Percentiles rank a stretch among this genome's conserved stretches.
phyloP scores from a whole-genome alignment of 768 basidiomycete species.

The Tulasnella sp. region DNA sequence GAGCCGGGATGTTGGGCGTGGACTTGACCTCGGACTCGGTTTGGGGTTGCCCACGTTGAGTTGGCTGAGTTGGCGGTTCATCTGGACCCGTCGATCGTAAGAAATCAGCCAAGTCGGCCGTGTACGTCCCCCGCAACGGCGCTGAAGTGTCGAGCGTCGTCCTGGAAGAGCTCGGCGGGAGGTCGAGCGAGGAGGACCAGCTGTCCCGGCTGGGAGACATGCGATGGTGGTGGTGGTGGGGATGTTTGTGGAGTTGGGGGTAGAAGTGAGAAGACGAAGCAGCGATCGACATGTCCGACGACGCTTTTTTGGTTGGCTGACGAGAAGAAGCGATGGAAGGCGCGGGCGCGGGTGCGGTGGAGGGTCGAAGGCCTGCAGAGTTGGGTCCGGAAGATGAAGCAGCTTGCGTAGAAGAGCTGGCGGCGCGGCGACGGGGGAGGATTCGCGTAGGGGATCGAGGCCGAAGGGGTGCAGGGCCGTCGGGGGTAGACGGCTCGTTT shows the following conservation, averaged over 20 bases:
- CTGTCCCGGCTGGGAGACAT: neutral
- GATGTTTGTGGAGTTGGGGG: neutral
- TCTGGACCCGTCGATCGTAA: conserved; percentile 24
- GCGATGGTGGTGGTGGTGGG: neutral
- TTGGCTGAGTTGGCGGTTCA: neutral
- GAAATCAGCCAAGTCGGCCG: conserved; percentile 24
- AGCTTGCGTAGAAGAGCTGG: neutral
- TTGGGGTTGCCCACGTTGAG: neutral
- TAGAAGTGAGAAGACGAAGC: neutral
- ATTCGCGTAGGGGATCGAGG: neutral
- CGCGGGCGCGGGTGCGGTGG: too few species aligned
- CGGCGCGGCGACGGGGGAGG: neutral
- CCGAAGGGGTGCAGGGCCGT: neutral
- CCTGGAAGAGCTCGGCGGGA: neutral
- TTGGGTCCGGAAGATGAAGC: neutral
- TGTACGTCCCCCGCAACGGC: neutral
- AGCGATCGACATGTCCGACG: neutral
- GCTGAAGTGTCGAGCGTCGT: too few species aligned
- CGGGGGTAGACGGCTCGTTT: neutral
- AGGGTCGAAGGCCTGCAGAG: too few species aligned
- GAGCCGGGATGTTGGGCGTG: neutral
- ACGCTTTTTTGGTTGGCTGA: neutral
- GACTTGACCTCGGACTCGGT: neutral
- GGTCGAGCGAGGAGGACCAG: conserved; percentile 2
- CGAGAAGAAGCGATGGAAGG: neutral